phyloP scores from a whole-genome alignment of 495 filamentous ascomycete genomes.

The Xylaria castorea region DNA sequence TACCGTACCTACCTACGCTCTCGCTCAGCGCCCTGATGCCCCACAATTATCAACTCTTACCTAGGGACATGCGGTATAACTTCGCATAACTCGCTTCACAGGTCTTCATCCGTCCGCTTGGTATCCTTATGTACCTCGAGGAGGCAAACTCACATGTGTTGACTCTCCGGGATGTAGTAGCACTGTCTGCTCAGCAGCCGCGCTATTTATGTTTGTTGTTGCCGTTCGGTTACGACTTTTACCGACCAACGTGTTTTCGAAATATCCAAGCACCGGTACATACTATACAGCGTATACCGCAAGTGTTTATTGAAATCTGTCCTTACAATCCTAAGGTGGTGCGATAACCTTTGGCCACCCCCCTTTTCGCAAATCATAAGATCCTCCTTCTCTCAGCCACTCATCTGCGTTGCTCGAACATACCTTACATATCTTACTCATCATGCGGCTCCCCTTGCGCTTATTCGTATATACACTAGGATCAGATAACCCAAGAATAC shows the following conservation, averaged over 20 bases:
- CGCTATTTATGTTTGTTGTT: not conserved
- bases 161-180: not conserved
- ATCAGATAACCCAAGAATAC: not conserved
- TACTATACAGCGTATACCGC: not conserved
- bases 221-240: not conserved
- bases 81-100: not conserved
- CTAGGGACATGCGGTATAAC: not conserved
- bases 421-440: slow-evolving; percentile 22
- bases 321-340: slow-evolving; percentile 18
- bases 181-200: not conserved
- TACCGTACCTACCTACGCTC: not conserved
- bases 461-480: not conserved
- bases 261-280: not conserved
- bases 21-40: not conserved
- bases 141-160: not conserved
- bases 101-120: not conserved
- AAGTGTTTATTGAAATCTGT: slow-evolving; percentile 24
- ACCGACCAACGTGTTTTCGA: not conserved
- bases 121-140: not conserved
- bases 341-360: slow-evolving; percentile 13
- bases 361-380: slow-evolving; percentile 26
- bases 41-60: slow-evolving; percentile 2
- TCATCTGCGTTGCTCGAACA: slow-evolving; percentile 7
- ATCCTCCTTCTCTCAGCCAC: slow-evolving; percentile 23
- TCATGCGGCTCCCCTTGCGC: slow-evolving; percentile 23